These are phyloP conservation scores for Dittrichia graveolens DNA, from an alignment of 129 eudicot genomes.

Conservation along the genomic window DNA sequence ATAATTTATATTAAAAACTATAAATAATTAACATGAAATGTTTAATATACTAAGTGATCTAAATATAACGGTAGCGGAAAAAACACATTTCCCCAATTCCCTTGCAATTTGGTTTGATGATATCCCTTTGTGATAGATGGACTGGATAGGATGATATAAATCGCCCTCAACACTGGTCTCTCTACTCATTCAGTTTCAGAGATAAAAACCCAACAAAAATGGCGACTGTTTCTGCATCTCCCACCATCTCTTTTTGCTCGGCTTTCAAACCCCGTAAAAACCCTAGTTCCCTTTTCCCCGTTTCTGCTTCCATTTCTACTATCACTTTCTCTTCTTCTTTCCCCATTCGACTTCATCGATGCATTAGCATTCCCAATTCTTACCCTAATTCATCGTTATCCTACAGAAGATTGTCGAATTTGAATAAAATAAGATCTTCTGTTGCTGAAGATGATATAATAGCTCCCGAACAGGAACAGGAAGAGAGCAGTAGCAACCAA, in stretches of 20 bases:
- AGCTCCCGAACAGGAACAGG: constrained; percentile 44
- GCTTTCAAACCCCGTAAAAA: constrained; percentile 34
- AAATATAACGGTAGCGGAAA: too few relatives aligned
- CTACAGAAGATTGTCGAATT: constrained; percentile 30
- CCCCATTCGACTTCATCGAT: constrained; percentile 15
- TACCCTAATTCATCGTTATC: constrained; percentile 6
- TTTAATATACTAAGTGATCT: too few relatives aligned
- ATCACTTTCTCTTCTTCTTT: constrained; percentile 20
- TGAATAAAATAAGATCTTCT: constrained; percentile 41
- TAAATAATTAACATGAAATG: too few relatives aligned
- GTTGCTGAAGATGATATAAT: constrained; percentile 47
- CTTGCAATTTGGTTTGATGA: constrained; percentile 8
- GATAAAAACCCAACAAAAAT: constrained; percentile 25
- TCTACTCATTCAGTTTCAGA: constrained; percentile 10
- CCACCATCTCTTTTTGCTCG: constrained; percentile 33
- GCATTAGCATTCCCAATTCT: constrained; percentile 31
- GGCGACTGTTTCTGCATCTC: constrained; percentile 55
- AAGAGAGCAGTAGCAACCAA: constrained; percentile 23
- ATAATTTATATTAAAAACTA: too few relatives aligned
- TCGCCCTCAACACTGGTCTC: constrained; percentile 1
- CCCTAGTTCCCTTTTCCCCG: constrained; percentile 19
- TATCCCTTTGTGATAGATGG: neutral
- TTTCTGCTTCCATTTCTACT: constrained; percentile 9
- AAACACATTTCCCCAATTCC: too few relatives aligned
- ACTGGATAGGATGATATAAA: constrained; percentile 24